These are phyloP conservation scores for Penicillium canariense DNA, from an alignment of 495 filamentous ascomycete species.

Conservation along the genomic window DNA sequence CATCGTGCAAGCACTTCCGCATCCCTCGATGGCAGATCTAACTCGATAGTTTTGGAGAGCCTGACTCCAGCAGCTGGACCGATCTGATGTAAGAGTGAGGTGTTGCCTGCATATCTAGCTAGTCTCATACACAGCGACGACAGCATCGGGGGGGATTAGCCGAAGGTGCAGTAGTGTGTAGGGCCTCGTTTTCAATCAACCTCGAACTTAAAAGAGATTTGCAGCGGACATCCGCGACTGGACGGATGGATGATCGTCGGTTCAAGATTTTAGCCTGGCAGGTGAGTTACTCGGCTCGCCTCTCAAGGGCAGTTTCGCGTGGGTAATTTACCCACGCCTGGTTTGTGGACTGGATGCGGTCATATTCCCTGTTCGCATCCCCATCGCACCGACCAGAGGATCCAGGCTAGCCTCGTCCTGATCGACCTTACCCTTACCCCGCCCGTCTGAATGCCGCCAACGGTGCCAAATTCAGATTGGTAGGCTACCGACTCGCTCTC, in stretches of 20 bases:
- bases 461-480: conserved; percentile 10
- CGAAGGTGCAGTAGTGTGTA: not conserved
- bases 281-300: not conserved
- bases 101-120: too few relatives aligned
- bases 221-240: not conserved
- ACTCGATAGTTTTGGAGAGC: too few relatives aligned
- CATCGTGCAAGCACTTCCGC: too few relatives aligned
- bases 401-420: conserved; percentile 6
- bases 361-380: not conserved
- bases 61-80: too few relatives aligned
- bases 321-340: not conserved
- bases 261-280: too few relatives aligned
- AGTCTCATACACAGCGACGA: not conserved
- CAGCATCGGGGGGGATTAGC: not conserved
- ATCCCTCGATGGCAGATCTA: too few relatives aligned
- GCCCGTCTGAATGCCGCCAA: conserved; percentile 1
- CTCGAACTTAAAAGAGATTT: not conserved
- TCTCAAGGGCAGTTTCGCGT: not conserved
- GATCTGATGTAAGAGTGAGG: too few relatives aligned
- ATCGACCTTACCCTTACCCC: conserved; percentile 5
- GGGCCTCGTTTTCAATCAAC: not conserved
- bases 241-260: not conserved
- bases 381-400: not conserved
- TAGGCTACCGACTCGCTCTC: not conserved
- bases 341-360: not conserved